Conservation (phyloP, 805 yeast species). For the Monosporozyma siamensis region DNA sequence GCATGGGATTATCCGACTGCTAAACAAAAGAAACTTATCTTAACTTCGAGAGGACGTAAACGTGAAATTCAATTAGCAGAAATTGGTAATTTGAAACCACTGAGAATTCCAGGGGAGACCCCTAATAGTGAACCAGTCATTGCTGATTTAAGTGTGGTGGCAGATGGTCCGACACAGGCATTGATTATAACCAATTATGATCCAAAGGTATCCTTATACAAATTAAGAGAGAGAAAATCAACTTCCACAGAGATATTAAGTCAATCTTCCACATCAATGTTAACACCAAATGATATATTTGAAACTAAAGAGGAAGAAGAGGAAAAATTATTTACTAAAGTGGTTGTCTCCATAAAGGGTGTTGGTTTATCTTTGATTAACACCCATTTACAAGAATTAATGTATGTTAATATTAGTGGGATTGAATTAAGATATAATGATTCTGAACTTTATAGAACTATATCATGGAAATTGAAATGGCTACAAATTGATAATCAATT, state of each 20-base stretch:
- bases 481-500: slow-evolving; percentile 88
- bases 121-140: slow-evolving; percentile 37
- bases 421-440: slow-evolving; percentile 72
- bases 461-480: slow-evolving; percentile 83
- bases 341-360: slow-evolving; percentile 68
- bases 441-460: slow-evolving; percentile 73
- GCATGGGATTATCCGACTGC: slow-evolving; percentile 98
- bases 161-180: slow-evolving; percentile 92
- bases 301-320: slow-evolving; percentile 38
- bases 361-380: slow-evolving; percentile 81
- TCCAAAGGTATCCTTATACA: slow-evolving; percentile 67
- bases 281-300: slow-evolving; percentile 38
- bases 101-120: slow-evolving; percentile 50
- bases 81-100: slow-evolving; percentile 84
- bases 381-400: slow-evolving; percentile 59
- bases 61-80: slow-evolving; percentile 81
- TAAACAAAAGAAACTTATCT: slow-evolving; percentile 62
- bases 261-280: slow-evolving; percentile 18
- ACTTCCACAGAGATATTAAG: slow-evolving; percentile 15
- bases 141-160: slow-evolving; percentile 84
- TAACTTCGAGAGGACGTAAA: slow-evolving; percentile 64
- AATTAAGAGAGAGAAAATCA: slow-evolving; percentile 28
- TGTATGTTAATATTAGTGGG: slow-evolving; percentile 77
- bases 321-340: slow-evolving; percentile 26
- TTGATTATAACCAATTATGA: slow-evolving; percentile 77